A percentile compares a stretch with the other conserved stretches of the same genome.
Conservation (phyloP, 2,329 filamentous ascomycete species). For the Epicoccum sorghinum region DNA sequence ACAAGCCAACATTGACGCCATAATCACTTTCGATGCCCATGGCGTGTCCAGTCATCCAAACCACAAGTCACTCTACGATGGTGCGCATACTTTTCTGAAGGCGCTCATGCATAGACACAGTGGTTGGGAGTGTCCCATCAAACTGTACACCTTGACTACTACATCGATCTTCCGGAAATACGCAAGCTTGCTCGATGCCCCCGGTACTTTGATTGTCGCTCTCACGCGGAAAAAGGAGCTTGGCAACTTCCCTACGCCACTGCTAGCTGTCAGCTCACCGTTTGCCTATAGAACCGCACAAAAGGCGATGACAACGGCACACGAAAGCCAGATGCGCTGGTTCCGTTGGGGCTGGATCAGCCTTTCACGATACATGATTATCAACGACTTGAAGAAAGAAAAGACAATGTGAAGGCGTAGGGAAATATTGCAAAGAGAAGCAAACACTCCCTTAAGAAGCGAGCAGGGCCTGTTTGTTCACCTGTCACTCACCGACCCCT, state of each 20-base stretch:
- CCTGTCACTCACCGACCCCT: no score
- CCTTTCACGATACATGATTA: conserved; percentile 89
- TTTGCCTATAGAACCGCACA: conserved; percentile 71
- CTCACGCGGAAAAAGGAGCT: conserved; percentile 58
- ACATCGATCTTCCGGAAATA: conserved; percentile 83
- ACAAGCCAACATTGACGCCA: conserved; percentile 70
- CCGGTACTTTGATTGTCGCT: conserved; percentile 70
- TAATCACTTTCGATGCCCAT: conserved; percentile 86
- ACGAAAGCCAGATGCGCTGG: conserved; percentile 98
- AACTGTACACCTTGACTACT: conserved; percentile 82
- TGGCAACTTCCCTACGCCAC: conserved; percentile 58
- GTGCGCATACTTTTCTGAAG: conserved; percentile 74
- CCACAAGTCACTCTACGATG: conserved; percentile 86
- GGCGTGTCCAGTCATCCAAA: conserved; percentile 92
- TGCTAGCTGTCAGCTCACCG: conserved; percentile 76
- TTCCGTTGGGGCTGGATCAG: conserved; percentile 96
- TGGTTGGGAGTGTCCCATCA: conserved; percentile 74
- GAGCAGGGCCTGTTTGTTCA: no score
- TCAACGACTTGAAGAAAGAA: conserved; percentile 81
- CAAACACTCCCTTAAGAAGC: no score
- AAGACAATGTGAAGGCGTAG: conserved; percentile 37
- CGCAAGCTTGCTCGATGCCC: conserved; percentile 73
- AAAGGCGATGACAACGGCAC: conserved; percentile 85
- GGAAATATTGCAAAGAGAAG: no score
- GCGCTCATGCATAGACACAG: conserved; percentile 67